Conservation (phyloP, 1,139 yeast species). For the Blastobotrys serpentis region DNA sequence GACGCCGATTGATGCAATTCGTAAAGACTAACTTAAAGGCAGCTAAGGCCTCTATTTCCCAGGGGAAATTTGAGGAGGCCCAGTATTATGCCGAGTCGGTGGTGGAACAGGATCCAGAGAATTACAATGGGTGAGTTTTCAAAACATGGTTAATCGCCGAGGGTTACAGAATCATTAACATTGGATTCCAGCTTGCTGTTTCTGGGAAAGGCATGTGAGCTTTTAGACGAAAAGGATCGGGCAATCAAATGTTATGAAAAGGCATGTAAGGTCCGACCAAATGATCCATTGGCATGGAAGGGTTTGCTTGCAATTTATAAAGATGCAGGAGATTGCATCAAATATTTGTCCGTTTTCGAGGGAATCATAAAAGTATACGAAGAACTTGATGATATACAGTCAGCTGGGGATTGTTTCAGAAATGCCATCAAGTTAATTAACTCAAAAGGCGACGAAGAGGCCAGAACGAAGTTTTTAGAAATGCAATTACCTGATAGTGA, state of each 20-base stretch:
- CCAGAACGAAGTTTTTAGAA: constrained; percentile 48
- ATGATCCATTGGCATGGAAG: constrained; percentile 72
- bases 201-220: constrained; percentile 57
- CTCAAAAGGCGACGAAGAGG: constrained; percentile 19
- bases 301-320: constrained; percentile 61
- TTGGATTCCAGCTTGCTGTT: constrained; percentile 32
- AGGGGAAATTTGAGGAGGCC: constrained; percentile 47
- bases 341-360: constrained; percentile 39
- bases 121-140: constrained; percentile 60
- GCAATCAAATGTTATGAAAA: constrained; percentile 52
- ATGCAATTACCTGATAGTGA: constrained; percentile 62
- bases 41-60: constrained; percentile 48
- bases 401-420: constrained; percentile 29
- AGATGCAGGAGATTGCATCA: constrained; percentile 38
- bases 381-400: constrained; percentile 29
- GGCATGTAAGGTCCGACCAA: constrained; percentile 59
- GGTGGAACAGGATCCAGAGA: constrained; percentile 47
- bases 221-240: constrained; percentile 41
- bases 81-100: constrained; percentile 29
- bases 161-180: constrained; percentile 16
- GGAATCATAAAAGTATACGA: constrained; percentile 30
- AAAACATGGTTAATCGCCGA: constrained; percentile 35
- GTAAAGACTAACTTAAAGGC: constrained; percentile 26
- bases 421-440: constrained; percentile 23
- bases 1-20: constrained; percentile 21